Evolutionary conservation across 352 stramenopile species (phyloP), one percentile per base, ranked within the genome.

Genomic region (Phytophthora macrochlamydospora): DNA sequence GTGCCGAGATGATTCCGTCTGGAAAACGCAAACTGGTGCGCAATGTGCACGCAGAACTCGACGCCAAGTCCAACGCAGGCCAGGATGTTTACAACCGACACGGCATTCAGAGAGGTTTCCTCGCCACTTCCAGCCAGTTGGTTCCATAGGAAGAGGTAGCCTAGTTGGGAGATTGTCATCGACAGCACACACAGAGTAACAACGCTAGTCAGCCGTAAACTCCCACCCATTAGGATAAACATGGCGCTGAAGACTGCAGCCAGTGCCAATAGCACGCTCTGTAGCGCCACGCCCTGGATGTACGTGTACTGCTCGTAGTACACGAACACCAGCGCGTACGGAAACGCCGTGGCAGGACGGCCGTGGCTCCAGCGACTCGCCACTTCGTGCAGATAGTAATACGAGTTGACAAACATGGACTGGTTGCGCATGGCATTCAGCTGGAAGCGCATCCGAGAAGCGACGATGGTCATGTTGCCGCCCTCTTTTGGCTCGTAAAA

Each of bases 221-320:
- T 87, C 63, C 70, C 67, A 42, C 92, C 67, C 79, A 93, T 90
- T 9, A 97, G 77, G 37, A 95, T 55, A n/a, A 86, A 89, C 3
- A 96, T 79, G 7, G 76, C 80, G 13, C 86, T 59, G 65, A 95
- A 92, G 11, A 97, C 88, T 4, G 94, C 87, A 32, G 82, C 75
- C 31, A 97, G 56, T 6, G 89, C 88, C 13, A 97, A 69, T 13
- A 94, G 49, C 5, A 97, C 72, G 67, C 89, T 96, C 62, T 96
- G 85, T 35, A 97, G 57, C 18, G 89, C 91, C 5, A 97, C 75
- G 32, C 91, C 91, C 59, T 97, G 89, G 62, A 98, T 98, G 63
- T 93, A 96, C 51, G 81, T 84, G 77, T 97, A 98, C 71, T 98
- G 92, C 57, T 98, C 92, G 64, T 97, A 96, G 64, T 91, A 98